Conservation (phyloP, 805 yeast genomes). For the Suhomyces xylopsoci region DNA sequence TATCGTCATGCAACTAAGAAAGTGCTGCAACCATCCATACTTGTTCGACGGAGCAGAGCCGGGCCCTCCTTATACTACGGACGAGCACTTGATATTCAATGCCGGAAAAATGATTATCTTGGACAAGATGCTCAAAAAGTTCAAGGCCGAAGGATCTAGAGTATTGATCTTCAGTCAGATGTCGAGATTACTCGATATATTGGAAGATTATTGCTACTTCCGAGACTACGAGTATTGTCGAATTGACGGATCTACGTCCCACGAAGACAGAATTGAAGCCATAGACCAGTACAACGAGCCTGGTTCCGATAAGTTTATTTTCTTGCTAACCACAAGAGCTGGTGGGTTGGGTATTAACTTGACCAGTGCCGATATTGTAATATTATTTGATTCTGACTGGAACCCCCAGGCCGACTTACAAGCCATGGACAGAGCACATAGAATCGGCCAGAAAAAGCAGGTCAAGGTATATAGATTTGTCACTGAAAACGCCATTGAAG, state of each 20-base stretch:
- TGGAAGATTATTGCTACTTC: constrained; percentile 88
- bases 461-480: constrained; percentile 90
- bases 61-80: constrained; percentile 96
- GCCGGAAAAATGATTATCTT: constrained; percentile 88
- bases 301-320: constrained; percentile 76
- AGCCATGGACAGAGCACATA: constrained; percentile 97
- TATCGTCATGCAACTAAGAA: constrained; percentile 94
- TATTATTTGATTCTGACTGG: constrained; percentile 93
- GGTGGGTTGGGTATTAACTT: constrained; percentile 95
- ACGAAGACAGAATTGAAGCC: constrained; percentile 87
- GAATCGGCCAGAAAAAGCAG: constrained; percentile 96
- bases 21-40: constrained; percentile 97
- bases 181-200: constrained; percentile 84
- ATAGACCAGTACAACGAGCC: constrained; percentile 90
- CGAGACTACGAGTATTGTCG: constrained; percentile 85
- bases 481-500: constrained; percentile 94
- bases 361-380: constrained; percentile 88
- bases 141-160: constrained; percentile 76
- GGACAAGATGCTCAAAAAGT: constrained; percentile 74
- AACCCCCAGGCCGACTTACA: constrained; percentile 97
- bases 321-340: constrained; percentile 88
- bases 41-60: constrained; percentile 99
- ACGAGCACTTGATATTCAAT: constrained; percentile 87
- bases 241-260: constrained; percentile 91
- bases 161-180: constrained; percentile 91